Evolutionary conservation across 202 grass and related monocot genomes (phyloP).

Genomic region (Carex arenaria): DNA sequence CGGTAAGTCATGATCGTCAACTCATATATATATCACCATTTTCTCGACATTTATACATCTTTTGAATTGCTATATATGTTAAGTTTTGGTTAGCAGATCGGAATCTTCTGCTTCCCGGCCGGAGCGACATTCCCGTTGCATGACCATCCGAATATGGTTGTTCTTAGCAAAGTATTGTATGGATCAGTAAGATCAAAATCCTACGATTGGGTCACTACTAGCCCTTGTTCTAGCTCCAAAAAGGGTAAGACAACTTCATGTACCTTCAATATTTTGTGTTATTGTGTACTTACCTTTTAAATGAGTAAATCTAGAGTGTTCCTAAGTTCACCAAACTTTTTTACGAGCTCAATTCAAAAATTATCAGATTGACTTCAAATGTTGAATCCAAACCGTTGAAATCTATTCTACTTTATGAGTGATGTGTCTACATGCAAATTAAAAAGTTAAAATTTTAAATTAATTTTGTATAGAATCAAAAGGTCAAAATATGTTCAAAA

Average conservation of each 20-base stretch:
- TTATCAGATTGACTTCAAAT: no score
- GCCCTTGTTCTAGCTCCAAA: conserved; percentile 8
- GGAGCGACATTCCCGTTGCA: conserved; percentile 74
- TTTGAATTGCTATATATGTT: background rate
- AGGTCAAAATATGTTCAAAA: no score
- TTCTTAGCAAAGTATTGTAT: conserved; percentile 79
- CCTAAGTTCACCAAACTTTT: no score
- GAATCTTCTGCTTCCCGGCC: conserved; percentile 82
- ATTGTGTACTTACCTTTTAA: no score
- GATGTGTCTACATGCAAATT: no score
- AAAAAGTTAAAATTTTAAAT: no score
- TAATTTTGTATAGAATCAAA: no score
- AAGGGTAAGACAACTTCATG: conserved; percentile 25
- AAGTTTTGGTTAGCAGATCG: conserved; percentile 33
- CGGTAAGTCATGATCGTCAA: conserved; percentile 21
- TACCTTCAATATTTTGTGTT: background rate
- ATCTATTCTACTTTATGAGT: no score
- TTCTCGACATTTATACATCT: background rate
- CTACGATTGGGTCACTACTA: conserved; percentile 60
- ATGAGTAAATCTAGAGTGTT: no score
- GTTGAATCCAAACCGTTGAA: no score
- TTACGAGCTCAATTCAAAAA: no score
- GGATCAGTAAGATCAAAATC: conserved; percentile 46
- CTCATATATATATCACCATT: background rate
- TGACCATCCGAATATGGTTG: conserved; percentile 85